phyloP scores from a whole-genome alignment of 176 grass and related monocot genomes.

The Hordeum marinum region DNA sequence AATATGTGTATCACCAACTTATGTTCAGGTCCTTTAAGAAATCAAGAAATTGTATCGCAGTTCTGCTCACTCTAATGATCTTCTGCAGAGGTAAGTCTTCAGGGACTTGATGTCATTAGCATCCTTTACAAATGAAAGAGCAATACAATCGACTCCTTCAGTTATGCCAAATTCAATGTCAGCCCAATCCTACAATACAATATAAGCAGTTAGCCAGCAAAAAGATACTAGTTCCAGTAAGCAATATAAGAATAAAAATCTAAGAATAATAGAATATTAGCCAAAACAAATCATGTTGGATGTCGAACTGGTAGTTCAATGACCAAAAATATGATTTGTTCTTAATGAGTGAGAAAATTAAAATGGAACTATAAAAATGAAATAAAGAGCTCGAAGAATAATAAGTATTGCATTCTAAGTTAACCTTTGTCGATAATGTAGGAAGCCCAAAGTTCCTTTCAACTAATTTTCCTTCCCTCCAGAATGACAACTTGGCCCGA shows the following conservation, averaged over 20 bases:
- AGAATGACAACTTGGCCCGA: constrained; percentile 67
- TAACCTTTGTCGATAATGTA: constrained; percentile 60
- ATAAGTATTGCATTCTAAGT: not conserved
- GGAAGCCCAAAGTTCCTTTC: constrained; percentile 60
- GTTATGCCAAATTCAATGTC: constrained; percentile 68
- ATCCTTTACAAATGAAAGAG: constrained; percentile 69
- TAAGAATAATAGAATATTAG: not conserved
- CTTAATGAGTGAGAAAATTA: not conserved
- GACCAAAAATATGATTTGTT: not conserved
- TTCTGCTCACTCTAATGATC: constrained; percentile 58
- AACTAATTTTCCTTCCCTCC: constrained; percentile 57
- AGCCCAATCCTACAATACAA: constrained; percentile 54
- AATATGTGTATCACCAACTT: constrained; percentile 5
- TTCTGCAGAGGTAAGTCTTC: constrained; percentile 61
- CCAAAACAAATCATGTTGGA: not conserved
- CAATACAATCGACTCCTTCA: constrained; percentile 67
- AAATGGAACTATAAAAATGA: not conserved
- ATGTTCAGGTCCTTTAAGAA: not conserved
- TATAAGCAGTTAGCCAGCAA: constrained; percentile 15
- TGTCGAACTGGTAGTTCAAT: not conserved
- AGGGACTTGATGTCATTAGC: constrained; percentile 54
- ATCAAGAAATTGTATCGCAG: not conserved
- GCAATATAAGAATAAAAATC: not conserved
- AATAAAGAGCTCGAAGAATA: constrained; percentile 9
- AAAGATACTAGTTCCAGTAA: not conserved